Conservation (phyloP, 2,329 filamentous ascomycete species). For the Bipolaris cookei region DNA sequence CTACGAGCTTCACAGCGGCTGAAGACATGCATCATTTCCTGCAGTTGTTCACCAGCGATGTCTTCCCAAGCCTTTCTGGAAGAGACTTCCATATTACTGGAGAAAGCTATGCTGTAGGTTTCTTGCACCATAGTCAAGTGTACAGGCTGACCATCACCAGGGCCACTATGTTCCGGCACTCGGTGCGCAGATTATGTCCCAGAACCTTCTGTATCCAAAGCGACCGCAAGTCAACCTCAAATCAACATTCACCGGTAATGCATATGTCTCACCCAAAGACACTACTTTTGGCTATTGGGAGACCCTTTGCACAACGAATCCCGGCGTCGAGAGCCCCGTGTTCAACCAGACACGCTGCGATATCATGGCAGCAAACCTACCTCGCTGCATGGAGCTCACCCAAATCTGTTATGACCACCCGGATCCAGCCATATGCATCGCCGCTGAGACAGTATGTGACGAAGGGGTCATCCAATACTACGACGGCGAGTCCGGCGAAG, state of each 20-base stretch:
- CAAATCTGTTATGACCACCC: constrained; percentile 51
- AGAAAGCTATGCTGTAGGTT: constrained; percentile 56
- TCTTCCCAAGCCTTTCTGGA: constrained; percentile 52
- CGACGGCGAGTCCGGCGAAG: constrained; percentile 49
- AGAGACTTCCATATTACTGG: constrained; percentile 57
- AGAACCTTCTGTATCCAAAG: constrained; percentile 53
- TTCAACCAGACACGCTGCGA: constrained; percentile 57
- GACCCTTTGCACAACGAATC: constrained; percentile 56
- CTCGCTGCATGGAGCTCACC: constrained; percentile 54
- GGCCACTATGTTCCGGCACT: constrained; percentile 58
- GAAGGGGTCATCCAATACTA: constrained; percentile 51
- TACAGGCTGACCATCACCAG: constrained; percentile 26
- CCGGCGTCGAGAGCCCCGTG: constrained; percentile 51
- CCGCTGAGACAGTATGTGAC: constrained; percentile 48
- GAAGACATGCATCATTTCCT: constrained; percentile 59
- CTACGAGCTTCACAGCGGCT: constrained; percentile 53
- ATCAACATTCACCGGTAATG: constrained; percentile 57
- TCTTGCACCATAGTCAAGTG: background rate
- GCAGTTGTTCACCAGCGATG: constrained; percentile 55
- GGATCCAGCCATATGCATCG: constrained; percentile 52
- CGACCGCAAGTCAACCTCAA: constrained; percentile 52
- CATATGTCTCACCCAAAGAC: constrained; percentile 53
- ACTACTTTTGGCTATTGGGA: constrained; percentile 55
- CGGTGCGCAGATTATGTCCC: constrained; percentile 53
- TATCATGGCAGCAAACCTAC: constrained; percentile 54